phyloP scores from a whole-genome alignment of 2,329 filamentous ascomycete genomes.

The Thelonectria olida region DNA sequence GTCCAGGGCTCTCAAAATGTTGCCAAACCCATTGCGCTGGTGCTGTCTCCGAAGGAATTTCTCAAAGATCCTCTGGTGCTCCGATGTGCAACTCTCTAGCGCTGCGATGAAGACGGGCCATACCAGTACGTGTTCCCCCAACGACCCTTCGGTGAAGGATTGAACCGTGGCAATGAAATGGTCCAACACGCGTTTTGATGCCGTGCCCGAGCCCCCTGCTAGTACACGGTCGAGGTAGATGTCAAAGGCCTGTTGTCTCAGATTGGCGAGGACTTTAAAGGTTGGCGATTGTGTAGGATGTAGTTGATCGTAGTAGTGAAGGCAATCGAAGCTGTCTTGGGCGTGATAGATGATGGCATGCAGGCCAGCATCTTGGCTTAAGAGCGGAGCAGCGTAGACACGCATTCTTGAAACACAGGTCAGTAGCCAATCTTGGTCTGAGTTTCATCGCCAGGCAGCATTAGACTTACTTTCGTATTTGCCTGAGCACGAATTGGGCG shows the following conservation, averaged over 20 bases:
- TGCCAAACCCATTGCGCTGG: conserved; percentile 31
- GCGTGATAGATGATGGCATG: conserved; percentile 25
- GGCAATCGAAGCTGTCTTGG: conserved; percentile 44
- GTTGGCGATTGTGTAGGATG: conserved; percentile 21
- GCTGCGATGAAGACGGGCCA: conserved; percentile 40
- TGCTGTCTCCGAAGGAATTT: conserved; percentile 28
- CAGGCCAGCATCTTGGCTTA: conserved; percentile 31
- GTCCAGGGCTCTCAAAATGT: conserved; percentile 33
- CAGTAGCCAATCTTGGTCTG: conserved; percentile 58
- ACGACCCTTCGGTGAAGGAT: conserved; percentile 25
- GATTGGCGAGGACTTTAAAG: conserved; percentile 5
- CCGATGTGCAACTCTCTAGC: conserved; percentile 26
- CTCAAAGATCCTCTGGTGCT: conserved; percentile 33
- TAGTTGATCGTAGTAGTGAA: conserved; percentile 61
- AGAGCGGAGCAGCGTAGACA: conserved; percentile 33
- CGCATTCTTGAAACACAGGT: conserved; percentile 24
- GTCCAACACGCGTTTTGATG: conserved; percentile 62
- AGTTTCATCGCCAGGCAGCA: too few relatives aligned
- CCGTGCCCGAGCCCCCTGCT: conserved; percentile 58
- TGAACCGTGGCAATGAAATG: conserved; percentile 33
- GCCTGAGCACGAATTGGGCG: conserved; percentile 26
- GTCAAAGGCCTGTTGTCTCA: conserved; percentile 26
- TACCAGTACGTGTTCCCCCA: conserved; percentile 33
- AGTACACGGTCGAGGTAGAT: conserved; percentile 25
- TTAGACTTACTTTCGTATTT: conserved; percentile 33